Conservation (phyloP, 176 grass and related monocot genomes). For the Juncus inflexus region DNA sequence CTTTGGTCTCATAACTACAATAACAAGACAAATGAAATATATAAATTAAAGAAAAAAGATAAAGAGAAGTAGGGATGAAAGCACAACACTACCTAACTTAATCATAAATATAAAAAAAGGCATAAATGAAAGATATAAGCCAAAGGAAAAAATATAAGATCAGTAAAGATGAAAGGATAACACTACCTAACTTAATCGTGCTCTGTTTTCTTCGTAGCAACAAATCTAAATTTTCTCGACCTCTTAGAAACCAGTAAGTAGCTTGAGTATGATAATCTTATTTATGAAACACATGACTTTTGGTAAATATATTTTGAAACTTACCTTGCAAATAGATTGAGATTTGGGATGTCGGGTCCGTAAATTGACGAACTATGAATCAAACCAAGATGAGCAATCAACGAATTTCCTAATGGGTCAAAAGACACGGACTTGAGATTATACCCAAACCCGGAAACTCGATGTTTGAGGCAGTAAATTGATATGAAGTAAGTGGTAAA, state of each 20-base stretch:
- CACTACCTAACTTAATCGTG: not conserved
- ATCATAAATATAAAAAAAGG: not conserved
- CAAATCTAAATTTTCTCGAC: no score
- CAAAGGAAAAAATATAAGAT: not conserved
- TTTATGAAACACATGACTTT: not conserved
- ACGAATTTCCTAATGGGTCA: conserved; percentile 10
- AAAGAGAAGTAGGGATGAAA: not conserved
- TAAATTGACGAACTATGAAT: conserved; percentile 24
- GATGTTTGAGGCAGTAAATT: not conserved
- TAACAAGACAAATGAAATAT: not conserved
- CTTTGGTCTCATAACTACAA: conserved; percentile 60
- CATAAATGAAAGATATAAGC: not conserved
- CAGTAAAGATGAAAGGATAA: not conserved
- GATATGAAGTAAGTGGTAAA: not conserved
- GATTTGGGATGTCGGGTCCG: conserved; percentile 38
- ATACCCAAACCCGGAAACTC: conserved; percentile 38
- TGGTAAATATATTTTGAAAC: not conserved
- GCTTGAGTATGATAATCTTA: no score
- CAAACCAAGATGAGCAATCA: conserved; percentile 47
- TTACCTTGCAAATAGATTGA: conserved; percentile 56
- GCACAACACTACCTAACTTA: not conserved
- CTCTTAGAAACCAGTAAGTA: no score
- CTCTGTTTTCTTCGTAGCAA: not conserved
- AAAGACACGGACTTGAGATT: conserved; percentile 18
- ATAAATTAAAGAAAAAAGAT: not conserved